phyloP scores from a whole-genome alignment of 2,329 filamentous ascomycete genomes.

The Botrytis aclada region DNA sequence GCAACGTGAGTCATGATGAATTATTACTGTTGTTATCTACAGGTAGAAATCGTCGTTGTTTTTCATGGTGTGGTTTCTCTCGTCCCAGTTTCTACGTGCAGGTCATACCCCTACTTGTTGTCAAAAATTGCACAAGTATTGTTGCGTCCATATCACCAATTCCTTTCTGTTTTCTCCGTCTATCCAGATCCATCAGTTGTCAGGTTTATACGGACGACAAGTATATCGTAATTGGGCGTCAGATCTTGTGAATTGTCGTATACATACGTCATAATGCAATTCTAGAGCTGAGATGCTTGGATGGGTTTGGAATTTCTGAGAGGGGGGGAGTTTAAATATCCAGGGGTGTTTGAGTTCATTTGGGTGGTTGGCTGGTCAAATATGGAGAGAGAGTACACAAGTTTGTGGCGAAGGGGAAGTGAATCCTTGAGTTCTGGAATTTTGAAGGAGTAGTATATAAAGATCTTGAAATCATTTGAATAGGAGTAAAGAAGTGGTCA shows the following conservation, averaged over 20 bases:
- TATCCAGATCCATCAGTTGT: rapidly evolving
- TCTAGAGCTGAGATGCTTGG: too few relatives aligned
- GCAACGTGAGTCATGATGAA: too few relatives aligned
- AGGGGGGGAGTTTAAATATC: neutral
- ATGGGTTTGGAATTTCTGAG: neutral
- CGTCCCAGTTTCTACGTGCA: rapidly evolving
- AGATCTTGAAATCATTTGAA: too few relatives aligned
- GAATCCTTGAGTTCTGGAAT: too few relatives aligned
- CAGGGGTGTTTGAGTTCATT: neutral
- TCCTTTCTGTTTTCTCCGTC: neutral
- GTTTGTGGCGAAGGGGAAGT: too few relatives aligned
- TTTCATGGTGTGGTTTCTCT: neutral
- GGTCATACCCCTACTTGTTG: neutral
- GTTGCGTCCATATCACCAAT: neutral
- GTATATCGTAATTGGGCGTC: neutral
- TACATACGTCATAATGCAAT: too few relatives aligned
- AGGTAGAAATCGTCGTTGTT: neutral
- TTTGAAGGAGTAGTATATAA: too few relatives aligned
- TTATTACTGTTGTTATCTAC: rapidly evolving
- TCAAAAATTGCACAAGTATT: neutral
- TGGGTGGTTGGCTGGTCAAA: neutral
- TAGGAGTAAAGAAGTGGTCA: neutral
- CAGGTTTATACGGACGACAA: neutral
- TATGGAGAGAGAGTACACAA: neutral
- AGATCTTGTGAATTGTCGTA: too few relatives aligned